Evolutionary conservation across 2,329 filamentous ascomycete genomes (phyloP), one percentile per base, ranked within the genome.

Genomic region (Aureobasidium sp.): DNA sequence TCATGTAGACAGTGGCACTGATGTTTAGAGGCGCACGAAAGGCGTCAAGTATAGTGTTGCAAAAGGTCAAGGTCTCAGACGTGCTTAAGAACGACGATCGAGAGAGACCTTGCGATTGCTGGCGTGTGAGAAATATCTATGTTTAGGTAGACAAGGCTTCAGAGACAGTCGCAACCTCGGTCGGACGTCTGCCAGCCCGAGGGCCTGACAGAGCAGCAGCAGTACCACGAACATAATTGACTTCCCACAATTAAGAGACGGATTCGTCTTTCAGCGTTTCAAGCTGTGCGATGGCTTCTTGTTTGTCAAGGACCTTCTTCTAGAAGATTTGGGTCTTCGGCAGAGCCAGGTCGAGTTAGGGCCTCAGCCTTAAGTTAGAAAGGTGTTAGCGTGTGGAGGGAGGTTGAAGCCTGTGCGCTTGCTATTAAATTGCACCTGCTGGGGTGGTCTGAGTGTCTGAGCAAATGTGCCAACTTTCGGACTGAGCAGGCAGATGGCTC

Each of bases 321-420:
- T 60, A 49, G 45, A 60, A 60, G 44, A 60, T 45, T 41, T 45
- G 57, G 36, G 36, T 49, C 45, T 51, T 29, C 45, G 57, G 45
- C n/a, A 58, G 41, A 51, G 25, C 17, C 45, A 42, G 44, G 45
- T 60, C 22, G 57, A 47, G 12, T 60, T 60, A 42, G 57, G 45
- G 44, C 57, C 57, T 60, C 57, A 60, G 57, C 57, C 57, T 60
- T 60, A 60, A 60, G 44, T 49, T 49, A 42, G 44, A 12, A 49
- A 60, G 57, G 34, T 41, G 56, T 60, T 60, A 60, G 57, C 57
- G 57, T 51, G 45, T 60, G 57, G 57, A 51, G 57, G 57, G 45
- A 51, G 57, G 34, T 27, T 14, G 45, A 48, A 51, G 44, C 57
- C 57, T 59, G 56, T 48, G 56, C 56, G 20, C 56, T 29, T 45